These are phyloP conservation scores for Cladosporium sp. DNA, from an alignment of 2,329 filamentous ascomycete genomes.

Conservation along the genomic window DNA sequence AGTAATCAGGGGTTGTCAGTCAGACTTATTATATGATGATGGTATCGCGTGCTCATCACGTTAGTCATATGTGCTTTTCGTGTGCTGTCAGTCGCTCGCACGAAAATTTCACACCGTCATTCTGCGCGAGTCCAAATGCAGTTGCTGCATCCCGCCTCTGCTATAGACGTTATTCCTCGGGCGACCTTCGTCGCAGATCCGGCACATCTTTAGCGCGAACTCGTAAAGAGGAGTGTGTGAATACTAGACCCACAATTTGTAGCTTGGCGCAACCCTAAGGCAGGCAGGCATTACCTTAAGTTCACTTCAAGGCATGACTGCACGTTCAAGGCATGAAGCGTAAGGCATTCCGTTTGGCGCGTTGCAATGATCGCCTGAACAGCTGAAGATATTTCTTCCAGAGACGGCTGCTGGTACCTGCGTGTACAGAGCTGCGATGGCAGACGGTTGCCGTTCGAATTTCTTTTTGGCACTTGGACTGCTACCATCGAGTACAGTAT, in stretches of 20 bases:
- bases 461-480: too few relatives aligned
- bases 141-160: not conserved
- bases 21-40: not conserved
- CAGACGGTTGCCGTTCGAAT: too few relatives aligned
- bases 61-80: not conserved
- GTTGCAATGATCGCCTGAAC: too few relatives aligned
- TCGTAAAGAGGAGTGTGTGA: not conserved
- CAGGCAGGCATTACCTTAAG: conserved; percentile 15
- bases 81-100: not conserved
- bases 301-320: conserved; percentile 14
- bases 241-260: not conserved
- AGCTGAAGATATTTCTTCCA: too few relatives aligned
- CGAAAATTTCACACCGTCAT: not conserved
- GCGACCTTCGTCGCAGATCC: not conserved
- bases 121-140: not conserved
- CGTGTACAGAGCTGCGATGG: too few relatives aligned
- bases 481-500: too few relatives aligned
- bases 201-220: not conserved
- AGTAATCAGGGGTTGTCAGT: not conserved
- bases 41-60: not conserved
- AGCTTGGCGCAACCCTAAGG: conserved; percentile 16
- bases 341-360: not conserved
- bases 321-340: not conserved
- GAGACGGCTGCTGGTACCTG: too few relatives aligned
- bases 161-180: conserved; percentile 9